Conservation (phyloP, 768 basidiomycete genomes). For the Collybiopsis confluens region DNA sequence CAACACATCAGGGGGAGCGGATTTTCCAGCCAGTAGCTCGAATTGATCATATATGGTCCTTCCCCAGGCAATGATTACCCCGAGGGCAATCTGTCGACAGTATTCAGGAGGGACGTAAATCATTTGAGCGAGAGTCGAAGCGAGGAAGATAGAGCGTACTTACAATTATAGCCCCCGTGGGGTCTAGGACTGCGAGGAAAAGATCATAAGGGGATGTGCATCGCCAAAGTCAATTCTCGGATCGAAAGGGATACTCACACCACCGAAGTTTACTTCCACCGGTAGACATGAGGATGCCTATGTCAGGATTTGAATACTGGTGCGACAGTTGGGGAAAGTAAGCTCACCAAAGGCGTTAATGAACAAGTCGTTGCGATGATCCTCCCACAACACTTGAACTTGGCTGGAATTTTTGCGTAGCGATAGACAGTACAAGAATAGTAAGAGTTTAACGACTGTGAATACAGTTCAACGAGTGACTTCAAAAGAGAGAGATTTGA, state of each 20-base stretch:
- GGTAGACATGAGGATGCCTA: conserved; percentile 79
- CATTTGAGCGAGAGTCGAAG: conserved; percentile 7
- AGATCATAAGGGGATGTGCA: background rate
- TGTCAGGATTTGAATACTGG: conserved; percentile 3
- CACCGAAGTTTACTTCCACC: conserved; percentile 76
- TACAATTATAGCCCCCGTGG: conserved; percentile 73
- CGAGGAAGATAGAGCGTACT: conserved; percentile 20
- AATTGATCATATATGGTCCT: conserved; percentile 79
- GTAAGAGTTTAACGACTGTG: conserved; percentile 73
- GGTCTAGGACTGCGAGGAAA: conserved; percentile 60
- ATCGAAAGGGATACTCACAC: conserved; percentile 42
- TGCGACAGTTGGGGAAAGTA: background rate
- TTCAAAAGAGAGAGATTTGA: no score
- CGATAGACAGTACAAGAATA: conserved; percentile 85
- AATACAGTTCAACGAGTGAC: background rate
- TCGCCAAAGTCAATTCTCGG: background rate
- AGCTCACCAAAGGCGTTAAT: conserved; percentile 70
- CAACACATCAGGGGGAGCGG: conserved; percentile 86
- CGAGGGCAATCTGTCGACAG: conserved; percentile 58
- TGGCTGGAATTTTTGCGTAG: conserved; percentile 83
- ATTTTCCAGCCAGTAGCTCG: conserved; percentile 83
- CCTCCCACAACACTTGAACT: conserved; percentile 92
- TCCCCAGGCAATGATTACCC: conserved; percentile 75
- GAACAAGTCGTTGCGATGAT: conserved; percentile 91
- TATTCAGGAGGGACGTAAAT: background rate